Percentiles rank a stretch among this genome's conserved stretches.
phyloP scores from a whole-genome alignment of 164 flowering plant species.

The Macadamia tetraphylla region DNA sequence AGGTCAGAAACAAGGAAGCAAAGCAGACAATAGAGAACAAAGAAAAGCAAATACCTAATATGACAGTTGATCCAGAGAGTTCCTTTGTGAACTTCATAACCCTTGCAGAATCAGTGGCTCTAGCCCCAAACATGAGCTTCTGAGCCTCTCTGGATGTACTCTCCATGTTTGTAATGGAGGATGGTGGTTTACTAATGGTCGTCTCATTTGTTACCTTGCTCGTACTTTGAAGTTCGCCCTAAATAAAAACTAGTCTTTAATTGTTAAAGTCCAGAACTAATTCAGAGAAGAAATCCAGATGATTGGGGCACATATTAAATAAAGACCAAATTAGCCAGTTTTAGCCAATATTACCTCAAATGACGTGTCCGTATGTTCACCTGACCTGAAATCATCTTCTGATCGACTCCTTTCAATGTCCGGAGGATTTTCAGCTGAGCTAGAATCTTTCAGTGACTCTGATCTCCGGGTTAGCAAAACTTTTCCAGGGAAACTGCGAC shows the following conservation, averaged over 20 bases:
- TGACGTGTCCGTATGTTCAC: conserved; percentile 33
- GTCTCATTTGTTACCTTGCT: conserved; percentile 25
- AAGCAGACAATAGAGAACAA: background rate
- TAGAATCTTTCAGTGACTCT: conserved; percentile 44
- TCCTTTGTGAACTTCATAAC: conserved; percentile 76
- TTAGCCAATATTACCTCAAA: conserved; percentile 39
- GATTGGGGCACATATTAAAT: background rate
- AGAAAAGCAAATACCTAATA: conserved; percentile 47
- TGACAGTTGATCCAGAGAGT: conserved; percentile 65
- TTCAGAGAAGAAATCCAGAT: background rate
- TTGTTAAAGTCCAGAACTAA: background rate
- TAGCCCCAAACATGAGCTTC: conserved; percentile 51
- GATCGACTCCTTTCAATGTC: conserved; percentile 46
- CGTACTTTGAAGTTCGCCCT: conserved; percentile 49
- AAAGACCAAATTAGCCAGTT: background rate
- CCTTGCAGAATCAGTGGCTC: conserved; percentile 92
- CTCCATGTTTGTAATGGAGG: conserved; percentile 36
- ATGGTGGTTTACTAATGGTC: conserved; percentile 29
- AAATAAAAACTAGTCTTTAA: conserved; percentile 3
- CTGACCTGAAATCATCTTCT: conserved; percentile 46
- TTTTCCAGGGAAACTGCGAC: conserved; percentile 94
- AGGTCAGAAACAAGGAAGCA: no score
- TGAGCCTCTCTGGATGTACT: conserved; percentile 40
- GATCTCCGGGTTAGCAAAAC: conserved; percentile 66
- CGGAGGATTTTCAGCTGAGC: conserved; percentile 33